Percentiles rank a stretch among this genome's conserved stretches.
Conservation (phyloP, 1,284 basidiomycete species). For the Rhizopogon parksii region DNA sequence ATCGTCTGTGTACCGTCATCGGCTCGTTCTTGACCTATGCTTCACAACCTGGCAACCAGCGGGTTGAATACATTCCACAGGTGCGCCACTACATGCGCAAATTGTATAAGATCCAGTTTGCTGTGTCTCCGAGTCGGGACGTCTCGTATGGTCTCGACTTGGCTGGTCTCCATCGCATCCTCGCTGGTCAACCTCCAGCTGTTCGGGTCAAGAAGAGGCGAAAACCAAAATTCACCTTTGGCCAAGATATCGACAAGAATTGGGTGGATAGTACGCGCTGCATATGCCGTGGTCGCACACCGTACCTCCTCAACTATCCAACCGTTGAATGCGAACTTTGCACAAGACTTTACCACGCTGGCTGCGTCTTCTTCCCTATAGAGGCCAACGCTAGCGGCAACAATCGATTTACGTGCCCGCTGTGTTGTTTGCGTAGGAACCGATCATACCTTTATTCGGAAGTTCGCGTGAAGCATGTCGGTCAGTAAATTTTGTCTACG, state of each 20-base stretch:
- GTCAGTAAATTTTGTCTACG: conserved; percentile 35
- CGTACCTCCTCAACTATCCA: conserved; percentile 51
- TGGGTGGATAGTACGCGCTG: conserved; percentile 72
- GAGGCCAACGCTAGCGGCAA: conserved; percentile 29
- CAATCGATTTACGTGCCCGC: conserved; percentile 54
- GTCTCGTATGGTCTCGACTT: conserved; percentile 74
- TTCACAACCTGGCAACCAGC: conserved; percentile 59
- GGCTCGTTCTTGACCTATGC: conserved; percentile 72
- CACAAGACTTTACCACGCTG: conserved; percentile 59
- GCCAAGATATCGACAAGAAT: conserved; percentile 66
- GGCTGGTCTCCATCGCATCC: conserved; percentile 69
- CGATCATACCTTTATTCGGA: conserved; percentile 64
- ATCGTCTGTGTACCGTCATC: conserved; percentile 63
- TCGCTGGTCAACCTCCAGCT: conserved; percentile 57
- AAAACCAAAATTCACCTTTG: conserved; percentile 66
- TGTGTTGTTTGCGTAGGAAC: conserved; percentile 69
- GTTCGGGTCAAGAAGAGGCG: conserved; percentile 52
- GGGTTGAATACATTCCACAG: conserved; percentile 65
- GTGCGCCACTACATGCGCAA: conserved; percentile 84
- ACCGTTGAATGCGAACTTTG: conserved; percentile 64
- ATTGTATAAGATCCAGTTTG: conserved; percentile 76
- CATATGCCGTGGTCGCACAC: conserved; percentile 66
- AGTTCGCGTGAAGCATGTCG: conserved; percentile 58
- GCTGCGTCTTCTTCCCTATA: conserved; percentile 66
- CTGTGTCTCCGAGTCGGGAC: conserved; percentile 68